These are phyloP conservation scores for Angophora floribunda DNA, from an alignment of 345 rosid species.

Conservation along the genomic window DNA sequence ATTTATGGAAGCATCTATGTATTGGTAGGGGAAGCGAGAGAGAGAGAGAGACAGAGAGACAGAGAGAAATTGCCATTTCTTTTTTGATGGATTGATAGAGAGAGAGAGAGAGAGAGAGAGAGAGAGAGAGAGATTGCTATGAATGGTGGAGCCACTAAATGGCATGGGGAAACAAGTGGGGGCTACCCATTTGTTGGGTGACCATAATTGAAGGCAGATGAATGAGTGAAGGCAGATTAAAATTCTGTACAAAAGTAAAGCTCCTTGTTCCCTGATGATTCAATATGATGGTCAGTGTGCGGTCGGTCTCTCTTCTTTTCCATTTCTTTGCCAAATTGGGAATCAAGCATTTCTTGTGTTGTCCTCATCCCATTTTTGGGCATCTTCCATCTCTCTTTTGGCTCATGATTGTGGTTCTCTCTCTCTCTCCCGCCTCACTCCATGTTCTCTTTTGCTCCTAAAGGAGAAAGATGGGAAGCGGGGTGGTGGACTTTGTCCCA, in stretches of 20 bases:
- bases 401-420: not conserved
- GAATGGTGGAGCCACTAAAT: not conserved
- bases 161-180: constrained; percentile 3
- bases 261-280: not conserved
- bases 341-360: not conserved
- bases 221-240: not conserved
- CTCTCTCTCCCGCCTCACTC: not conserved
- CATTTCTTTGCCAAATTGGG: not conserved
- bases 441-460: not conserved
- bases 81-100: not conserved
- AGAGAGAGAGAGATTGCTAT: not conserved
- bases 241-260: not conserved
- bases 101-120: not conserved
- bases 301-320: not conserved
- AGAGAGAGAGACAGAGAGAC: no score
- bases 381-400: not conserved
- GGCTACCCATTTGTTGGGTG: not conserved
- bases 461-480: not conserved
- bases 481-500: not conserved
- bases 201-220: not conserved
- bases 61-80: not conserved
- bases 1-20: not conserved
- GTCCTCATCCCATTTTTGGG: not conserved
- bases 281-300: not conserved
- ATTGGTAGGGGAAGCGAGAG: not conserved